Evolutionary conservation across 2,329 filamentous ascomycete species (phyloP).

Genomic region (Zymoseptoria passerinii): DNA sequence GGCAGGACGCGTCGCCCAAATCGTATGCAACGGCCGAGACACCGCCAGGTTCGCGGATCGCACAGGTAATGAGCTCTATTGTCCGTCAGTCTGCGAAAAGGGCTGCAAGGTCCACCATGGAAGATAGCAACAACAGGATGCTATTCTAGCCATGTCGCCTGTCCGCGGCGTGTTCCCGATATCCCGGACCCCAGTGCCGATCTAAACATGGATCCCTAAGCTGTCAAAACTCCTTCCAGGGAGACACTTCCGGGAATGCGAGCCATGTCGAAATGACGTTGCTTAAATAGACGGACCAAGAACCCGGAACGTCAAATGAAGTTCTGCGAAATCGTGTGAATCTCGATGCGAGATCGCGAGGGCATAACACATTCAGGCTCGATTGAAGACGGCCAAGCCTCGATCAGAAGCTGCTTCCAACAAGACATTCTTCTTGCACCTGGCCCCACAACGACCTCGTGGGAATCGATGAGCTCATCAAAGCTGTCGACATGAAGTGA

Average conservation of each 20-base stretch:
- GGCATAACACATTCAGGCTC: too few relatives aligned
- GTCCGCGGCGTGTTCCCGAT: neutral
- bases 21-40: neutral
- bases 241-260: neutral
- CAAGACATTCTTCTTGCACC: neutral
- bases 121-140: neutral
- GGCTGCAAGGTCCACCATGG: neutral
- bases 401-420: neutral
- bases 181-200: neutral
- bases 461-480: neutral
- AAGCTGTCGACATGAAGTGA: neutral
- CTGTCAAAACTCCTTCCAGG: neutral
- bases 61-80: too few relatives aligned
- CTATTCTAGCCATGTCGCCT: neutral
- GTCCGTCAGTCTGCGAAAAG: neutral
- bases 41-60: neutral
- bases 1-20: neutral
- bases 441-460: too few relatives aligned
- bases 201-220: neutral
- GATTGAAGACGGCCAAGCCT: neutral
- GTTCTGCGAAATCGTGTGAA: neutral
- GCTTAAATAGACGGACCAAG: neutral
- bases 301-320: neutral
- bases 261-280: neutral
- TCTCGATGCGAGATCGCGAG: neutral